phyloP scores from a whole-genome alignment of 106 monocot genomes.

The Dendrobium huoshanense region DNA sequence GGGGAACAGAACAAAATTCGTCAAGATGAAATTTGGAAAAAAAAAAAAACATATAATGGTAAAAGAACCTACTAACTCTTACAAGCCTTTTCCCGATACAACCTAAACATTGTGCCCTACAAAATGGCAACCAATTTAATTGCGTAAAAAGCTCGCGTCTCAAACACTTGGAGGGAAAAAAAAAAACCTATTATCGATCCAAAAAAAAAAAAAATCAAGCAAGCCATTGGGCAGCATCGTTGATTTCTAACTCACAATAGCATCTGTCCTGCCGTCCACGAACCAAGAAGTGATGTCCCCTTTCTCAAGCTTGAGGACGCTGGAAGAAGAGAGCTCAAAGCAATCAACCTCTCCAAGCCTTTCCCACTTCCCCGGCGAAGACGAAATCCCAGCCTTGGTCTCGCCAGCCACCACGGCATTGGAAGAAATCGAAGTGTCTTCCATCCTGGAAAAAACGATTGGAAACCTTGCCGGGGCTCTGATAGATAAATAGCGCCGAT shows the following conservation, averaged over 20 bases:
- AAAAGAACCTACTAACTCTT: too few relatives aligned
- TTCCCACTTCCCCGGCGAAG: neutral
- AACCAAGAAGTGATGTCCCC: slow-evolving; percentile 85
- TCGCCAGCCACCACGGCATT: neutral
- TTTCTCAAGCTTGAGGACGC: slow-evolving; percentile 47
- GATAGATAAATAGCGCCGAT: neutral
- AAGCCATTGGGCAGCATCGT: neutral
- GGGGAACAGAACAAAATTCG: neutral
- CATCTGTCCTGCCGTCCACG: slow-evolving; percentile 73
- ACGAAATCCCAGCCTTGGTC: neutral
- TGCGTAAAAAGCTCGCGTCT: neutral
- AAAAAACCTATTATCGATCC: neutral
- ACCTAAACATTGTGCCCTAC: too few relatives aligned
- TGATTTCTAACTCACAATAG: slow-evolving; percentile 44
- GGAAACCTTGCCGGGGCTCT: neutral
- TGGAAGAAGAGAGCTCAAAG: slow-evolving; percentile 63
- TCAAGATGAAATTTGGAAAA: too few relatives aligned
- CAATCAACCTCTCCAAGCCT: slow-evolving; percentile 7
- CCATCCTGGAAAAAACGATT: neutral
- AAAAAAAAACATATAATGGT: neutral
- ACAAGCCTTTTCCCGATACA: too few relatives aligned
- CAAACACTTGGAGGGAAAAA: neutral
- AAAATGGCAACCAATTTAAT: neutral
- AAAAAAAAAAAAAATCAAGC: neutral
- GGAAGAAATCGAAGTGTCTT: neutral